Conservation (phyloP, 768 basidiomycete species). For the Suillus americanus region DNA sequence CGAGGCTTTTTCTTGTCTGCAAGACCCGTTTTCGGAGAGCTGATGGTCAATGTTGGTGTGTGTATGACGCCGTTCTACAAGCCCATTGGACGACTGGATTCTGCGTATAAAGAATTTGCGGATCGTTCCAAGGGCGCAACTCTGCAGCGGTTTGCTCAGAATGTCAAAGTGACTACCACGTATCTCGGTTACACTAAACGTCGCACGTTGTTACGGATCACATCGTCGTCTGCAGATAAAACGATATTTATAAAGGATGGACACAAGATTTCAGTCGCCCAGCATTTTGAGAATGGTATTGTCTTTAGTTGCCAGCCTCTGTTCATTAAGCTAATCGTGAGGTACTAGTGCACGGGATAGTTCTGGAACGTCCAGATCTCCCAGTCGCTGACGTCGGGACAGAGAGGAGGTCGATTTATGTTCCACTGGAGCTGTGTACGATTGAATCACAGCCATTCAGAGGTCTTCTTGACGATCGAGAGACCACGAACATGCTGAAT, state of each 20-base stretch:
- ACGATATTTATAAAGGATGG: slow-evolving; percentile 37
- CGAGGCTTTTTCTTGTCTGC: slow-evolving; percentile 44
- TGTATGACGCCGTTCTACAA: slow-evolving; percentile 45
- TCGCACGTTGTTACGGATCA: background rate
- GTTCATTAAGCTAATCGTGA: background rate
- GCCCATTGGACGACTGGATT: slow-evolving; percentile 19
- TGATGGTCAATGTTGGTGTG: slow-evolving; percentile 45
- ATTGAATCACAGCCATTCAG: slow-evolving; percentile 50
- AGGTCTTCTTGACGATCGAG: slow-evolving; percentile 56
- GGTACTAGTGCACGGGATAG: background rate
- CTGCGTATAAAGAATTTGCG: background rate
- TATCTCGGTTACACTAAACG: slow-evolving; percentile 50
- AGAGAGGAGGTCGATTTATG: background rate
- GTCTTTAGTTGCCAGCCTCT: background rate
- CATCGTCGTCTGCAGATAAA: slow-evolving; percentile 34
- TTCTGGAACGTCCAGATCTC: background rate
- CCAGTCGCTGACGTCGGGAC: background rate
- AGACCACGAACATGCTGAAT: slow-evolving; percentile 59
- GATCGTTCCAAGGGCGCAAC: slow-evolving; percentile 37
- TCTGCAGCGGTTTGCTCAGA: slow-evolving; percentile 48
- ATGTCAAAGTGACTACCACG: slow-evolving; percentile 54
- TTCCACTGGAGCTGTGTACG: background rate
- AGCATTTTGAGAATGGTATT: background rate
- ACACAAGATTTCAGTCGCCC: background rate
- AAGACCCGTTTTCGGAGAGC: slow-evolving; percentile 37